phyloP scores from a whole-genome alignment of 148 eudicot species.

The Persicaria tinctoria region DNA sequence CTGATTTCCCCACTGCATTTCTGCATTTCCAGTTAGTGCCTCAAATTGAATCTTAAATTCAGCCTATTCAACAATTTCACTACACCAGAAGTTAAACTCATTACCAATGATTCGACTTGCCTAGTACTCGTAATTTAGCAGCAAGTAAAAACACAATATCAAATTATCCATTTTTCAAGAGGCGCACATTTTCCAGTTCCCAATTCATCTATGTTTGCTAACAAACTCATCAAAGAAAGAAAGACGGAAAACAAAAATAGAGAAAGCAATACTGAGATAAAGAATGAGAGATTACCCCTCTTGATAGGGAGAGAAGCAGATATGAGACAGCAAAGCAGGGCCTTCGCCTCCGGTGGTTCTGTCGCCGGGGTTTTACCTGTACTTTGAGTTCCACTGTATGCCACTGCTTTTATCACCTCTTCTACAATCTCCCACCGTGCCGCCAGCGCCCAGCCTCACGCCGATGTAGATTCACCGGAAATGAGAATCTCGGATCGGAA shows the following conservation, averaged over 20 bases:
- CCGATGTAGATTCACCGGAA: too few species aligned
- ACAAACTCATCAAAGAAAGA: too few species aligned
- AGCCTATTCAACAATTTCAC: background rate
- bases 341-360: background rate
- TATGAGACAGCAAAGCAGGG: too few species aligned
- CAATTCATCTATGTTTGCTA: too few species aligned
- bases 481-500: too few species aligned
- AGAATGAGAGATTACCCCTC: background rate
- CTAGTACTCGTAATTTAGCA: background rate
- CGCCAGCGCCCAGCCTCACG: too few species aligned
- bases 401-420: too few species aligned
- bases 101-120: background rate
- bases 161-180: background rate
- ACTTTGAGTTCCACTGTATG: too few species aligned
- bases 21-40: background rate
- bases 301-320: background rate
- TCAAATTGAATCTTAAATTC: background rate
- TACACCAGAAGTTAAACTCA: background rate
- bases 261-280: background rate
- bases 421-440: too few species aligned
- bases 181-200: background rate
- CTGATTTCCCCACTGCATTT: background rate
- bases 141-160: background rate
- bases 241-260: background rate
- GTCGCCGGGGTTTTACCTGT: too few species aligned